Percentiles rank a stretch among this genome's conserved stretches.
phyloP scores from a whole-genome alignment of 192 early-diverging fungal species.

The Entomortierella beljakovae region DNA sequence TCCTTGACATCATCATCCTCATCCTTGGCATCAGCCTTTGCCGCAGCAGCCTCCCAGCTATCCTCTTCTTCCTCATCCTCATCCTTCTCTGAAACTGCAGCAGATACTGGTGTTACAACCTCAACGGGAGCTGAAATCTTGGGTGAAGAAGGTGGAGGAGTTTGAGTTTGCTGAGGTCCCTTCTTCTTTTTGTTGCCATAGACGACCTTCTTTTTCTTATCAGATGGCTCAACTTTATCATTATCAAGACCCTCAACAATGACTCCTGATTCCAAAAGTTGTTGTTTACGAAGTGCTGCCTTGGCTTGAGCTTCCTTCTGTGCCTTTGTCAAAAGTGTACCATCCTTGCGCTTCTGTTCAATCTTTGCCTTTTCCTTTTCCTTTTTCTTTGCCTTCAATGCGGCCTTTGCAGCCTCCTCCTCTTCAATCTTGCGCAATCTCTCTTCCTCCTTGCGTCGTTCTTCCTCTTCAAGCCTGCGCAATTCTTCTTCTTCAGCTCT shows the following conservation, averaged over 20 bases:
- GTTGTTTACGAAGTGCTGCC: constrained; percentile 77
- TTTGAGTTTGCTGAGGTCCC: constrained; percentile 45
- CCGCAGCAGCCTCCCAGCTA: constrained; percentile 57
- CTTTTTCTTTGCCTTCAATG: constrained; percentile 79
- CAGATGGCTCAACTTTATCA: constrained; percentile 45
- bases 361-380: constrained; percentile 90
- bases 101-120: constrained; percentile 48
- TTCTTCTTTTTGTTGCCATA: constrained; percentile 86
- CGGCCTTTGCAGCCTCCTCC: constrained; percentile 83
- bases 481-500: constrained; percentile 86
- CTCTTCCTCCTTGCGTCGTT: constrained; percentile 74
- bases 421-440: constrained; percentile 78
- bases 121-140: constrained; percentile 47
- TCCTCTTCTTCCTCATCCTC: constrained; percentile 62
- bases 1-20: constrained; percentile 67
- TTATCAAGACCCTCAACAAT: constrained; percentile 77
- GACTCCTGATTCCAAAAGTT: constrained; percentile 82
- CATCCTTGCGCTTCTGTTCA: constrained; percentile 90
- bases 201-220: constrained; percentile 76
- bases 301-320: constrained; percentile 87
- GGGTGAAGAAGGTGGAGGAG: constrained; percentile 55
- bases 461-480: constrained; percentile 73
- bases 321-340: constrained; percentile 93
- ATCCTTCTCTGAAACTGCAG: constrained; percentile 59
- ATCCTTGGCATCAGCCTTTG: constrained; percentile 55